Conservation (phyloP, 768 basidiomycete species). For the Hygrophorus pudorinus region DNA sequence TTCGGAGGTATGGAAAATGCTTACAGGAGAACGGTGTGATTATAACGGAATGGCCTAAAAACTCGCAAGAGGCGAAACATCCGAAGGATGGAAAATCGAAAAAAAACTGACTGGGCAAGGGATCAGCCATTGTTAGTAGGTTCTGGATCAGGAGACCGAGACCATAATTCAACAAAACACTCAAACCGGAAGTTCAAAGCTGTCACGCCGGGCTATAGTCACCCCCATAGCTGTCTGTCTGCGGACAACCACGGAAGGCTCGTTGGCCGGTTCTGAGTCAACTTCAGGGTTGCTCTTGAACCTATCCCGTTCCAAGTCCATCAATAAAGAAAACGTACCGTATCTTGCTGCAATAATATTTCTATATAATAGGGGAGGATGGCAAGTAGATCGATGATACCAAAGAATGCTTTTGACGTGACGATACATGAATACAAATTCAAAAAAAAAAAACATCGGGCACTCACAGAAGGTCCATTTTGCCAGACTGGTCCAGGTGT, state of each 20-base stretch:
- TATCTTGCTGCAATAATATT: slow-evolving; percentile 74
- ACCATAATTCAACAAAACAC: too few species aligned
- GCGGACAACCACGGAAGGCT: too few species aligned
- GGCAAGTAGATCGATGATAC: slow-evolving; percentile 75
- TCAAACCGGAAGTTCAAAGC: too few species aligned
- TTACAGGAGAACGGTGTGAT: slow-evolving; percentile 71
- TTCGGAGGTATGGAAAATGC: slow-evolving; percentile 17
- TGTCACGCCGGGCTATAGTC: too few species aligned
- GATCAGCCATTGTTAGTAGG: background rate
- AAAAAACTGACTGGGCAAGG: slow-evolving; percentile 57
- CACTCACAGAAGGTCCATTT: slow-evolving; percentile 62
- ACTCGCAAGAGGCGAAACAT: slow-evolving; percentile 86
- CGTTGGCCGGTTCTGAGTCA: too few species aligned
- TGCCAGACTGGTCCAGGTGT: slow-evolving; percentile 46
- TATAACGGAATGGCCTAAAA: slow-evolving; percentile 83
- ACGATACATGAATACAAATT: slow-evolving; percentile 10
- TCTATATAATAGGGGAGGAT: slow-evolving; percentile 89
- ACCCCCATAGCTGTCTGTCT: too few species aligned
- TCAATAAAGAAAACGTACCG: slow-evolving; percentile 35
- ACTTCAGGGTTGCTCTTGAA: too few species aligned
- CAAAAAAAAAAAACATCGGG: background rate
- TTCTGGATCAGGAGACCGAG: too few species aligned
- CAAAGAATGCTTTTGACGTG: slow-evolving; percentile 56
- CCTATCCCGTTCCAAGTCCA: background rate
- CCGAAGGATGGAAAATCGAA: slow-evolving; percentile 84